These are phyloP conservation scores for Cyclotella kingstonii DNA, from an alignment of 108 stramenopile genomes.

Conservation along the genomic window DNA sequence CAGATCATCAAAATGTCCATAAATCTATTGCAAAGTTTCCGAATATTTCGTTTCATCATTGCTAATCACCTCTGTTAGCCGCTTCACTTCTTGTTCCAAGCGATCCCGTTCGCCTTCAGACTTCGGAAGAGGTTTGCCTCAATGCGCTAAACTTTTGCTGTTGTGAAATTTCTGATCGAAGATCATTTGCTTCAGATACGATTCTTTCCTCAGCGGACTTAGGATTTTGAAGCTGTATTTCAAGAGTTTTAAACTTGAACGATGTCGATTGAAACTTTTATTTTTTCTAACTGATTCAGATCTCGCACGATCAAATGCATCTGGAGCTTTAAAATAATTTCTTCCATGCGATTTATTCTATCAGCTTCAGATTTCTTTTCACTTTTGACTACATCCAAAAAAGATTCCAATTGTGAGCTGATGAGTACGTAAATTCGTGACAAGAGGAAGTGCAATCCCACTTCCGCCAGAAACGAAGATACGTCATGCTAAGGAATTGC, in stretches of 20 bases:
- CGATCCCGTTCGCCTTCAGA: slow-evolving; percentile 54
- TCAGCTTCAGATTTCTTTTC: slow-evolving; percentile 44
- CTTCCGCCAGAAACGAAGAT: too few relatives aligned
- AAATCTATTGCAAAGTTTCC: slow-evolving; percentile 46
- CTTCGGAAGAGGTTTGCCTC: slow-evolving; percentile 70
- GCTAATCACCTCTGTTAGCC: slow-evolving; percentile 35
- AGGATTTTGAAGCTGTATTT: slow-evolving; percentile 65
- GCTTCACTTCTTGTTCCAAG: slow-evolving; percentile 48
- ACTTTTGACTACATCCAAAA: slow-evolving; percentile 47
- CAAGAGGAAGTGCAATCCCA: too few relatives aligned
- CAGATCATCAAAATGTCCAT: slow-evolving; percentile 49
- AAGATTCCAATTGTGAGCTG: slow-evolving; percentile 58
- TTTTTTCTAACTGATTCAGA: slow-evolving; percentile 46
- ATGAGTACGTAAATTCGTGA: too few relatives aligned
- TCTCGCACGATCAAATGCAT: slow-evolving; percentile 53
- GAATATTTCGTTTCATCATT: slow-evolving; percentile 41
- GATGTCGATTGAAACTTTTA: slow-evolving; percentile 48
- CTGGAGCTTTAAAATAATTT: slow-evolving; percentile 55
- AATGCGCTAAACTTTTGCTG: slow-evolving; percentile 78
- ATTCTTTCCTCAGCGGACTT: slow-evolving; percentile 60
- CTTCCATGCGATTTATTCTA: slow-evolving; percentile 54
- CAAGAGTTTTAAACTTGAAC: slow-evolving; percentile 54
- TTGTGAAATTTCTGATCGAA: slow-evolving; percentile 67
- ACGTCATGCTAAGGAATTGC: too few relatives aligned
- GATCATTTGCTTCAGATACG: slow-evolving; percentile 48